phyloP scores from a whole-genome alignment of 2,329 filamentous ascomycete genomes.

The Paecilomyces sp. region DNA sequence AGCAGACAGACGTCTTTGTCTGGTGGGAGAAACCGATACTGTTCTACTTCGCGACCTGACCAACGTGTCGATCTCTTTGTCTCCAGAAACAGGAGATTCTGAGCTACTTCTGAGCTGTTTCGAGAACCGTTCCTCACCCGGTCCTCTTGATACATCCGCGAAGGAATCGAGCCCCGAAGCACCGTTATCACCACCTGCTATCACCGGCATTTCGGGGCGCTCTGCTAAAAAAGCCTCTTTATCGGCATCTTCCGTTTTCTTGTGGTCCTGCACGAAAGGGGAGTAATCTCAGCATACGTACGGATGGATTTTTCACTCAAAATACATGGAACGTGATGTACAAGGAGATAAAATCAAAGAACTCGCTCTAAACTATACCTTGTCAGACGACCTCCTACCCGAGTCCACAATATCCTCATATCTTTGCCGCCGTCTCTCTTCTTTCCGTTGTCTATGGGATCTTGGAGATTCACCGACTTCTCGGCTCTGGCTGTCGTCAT shows the following conservation, averaged over 20 bases:
- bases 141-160: slow-evolving; percentile 12
- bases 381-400: slow-evolving; percentile 23
- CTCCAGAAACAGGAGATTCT: slow-evolving; percentile 21
- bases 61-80: slow-evolving; percentile 19
- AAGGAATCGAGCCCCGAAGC: slow-evolving; percentile 36
- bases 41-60: slow-evolving; percentile 27
- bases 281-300: slow-evolving; percentile 24
- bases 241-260: slow-evolving; percentile 27
- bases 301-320: slow-evolving; percentile 13
- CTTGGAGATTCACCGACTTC: slow-evolving; percentile 29
- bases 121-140: slow-evolving; percentile 14
- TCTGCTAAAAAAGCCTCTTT: slow-evolving; percentile 57
- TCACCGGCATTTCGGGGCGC: slow-evolving; percentile 52
- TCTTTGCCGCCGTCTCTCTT: slow-evolving; percentile 27
- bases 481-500: slow-evolving; percentile 29
- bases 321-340: background rate
- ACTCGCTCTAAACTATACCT: slow-evolving; percentile 32
- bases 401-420: slow-evolving; percentile 31
- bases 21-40: slow-evolving; percentile 9
- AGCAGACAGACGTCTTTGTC: slow-evolving; percentile 21
- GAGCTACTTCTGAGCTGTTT: slow-evolving; percentile 24
- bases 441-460: slow-evolving; percentile 25
- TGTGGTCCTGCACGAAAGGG: slow-evolving; percentile 26
- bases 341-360: slow-evolving; percentile 12
- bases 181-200: slow-evolving; percentile 31